These are phyloP conservation scores for Ophiostoma pallidulum DNA, from an alignment of 2,329 filamentous ascomycete genomes.

Conservation along the genomic window DNA sequence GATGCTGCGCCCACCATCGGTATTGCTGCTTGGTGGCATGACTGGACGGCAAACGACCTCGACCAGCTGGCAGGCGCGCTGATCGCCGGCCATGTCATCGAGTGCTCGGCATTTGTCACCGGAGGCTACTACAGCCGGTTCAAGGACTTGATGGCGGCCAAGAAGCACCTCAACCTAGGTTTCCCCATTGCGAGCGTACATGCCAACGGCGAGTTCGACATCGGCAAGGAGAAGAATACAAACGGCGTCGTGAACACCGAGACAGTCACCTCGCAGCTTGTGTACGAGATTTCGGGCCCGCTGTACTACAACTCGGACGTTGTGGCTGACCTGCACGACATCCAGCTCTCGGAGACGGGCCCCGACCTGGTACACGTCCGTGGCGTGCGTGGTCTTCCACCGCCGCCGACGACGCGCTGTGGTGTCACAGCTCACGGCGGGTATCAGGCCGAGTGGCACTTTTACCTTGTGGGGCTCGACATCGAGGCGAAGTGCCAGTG, in stretches of 20 bases:
- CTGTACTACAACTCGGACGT: conserved; percentile 29
- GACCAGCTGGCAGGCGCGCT: conserved; percentile 18
- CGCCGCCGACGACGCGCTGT: conserved; percentile 28
- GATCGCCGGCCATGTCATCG: conserved; percentile 20
- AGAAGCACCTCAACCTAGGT: conserved; percentile 18
- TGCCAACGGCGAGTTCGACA: conserved; percentile 7
- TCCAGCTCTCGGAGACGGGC: conserved; percentile 35
- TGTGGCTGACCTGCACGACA: conserved; percentile 24
- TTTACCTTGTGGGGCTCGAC: conserved; percentile 5
- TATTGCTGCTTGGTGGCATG: conserved; percentile 18
- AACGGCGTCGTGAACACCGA: conserved; percentile 19
- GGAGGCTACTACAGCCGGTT: conserved; percentile 24
- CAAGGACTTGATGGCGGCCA: conserved; percentile 18
- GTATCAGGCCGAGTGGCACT: conserved; percentile 12
- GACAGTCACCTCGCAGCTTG: conserved; percentile 22
- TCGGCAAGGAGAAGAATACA: conserved; percentile 19
- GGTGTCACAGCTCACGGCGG: conserved; percentile 27
- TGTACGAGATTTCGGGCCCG: conserved; percentile 30
- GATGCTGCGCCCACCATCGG: conserved; percentile 18
- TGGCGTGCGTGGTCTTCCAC: conserved; percentile 25
- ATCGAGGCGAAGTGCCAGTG: conserved; percentile 12
- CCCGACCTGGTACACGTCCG: conserved; percentile 23
- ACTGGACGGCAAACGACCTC: conserved; percentile 14
- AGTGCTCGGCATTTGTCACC: conserved; percentile 21
- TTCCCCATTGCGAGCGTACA: conserved; percentile 15